Conservation (phyloP, 192 early-diverging fungal genomes). For the Coemansia sp. region DNA sequence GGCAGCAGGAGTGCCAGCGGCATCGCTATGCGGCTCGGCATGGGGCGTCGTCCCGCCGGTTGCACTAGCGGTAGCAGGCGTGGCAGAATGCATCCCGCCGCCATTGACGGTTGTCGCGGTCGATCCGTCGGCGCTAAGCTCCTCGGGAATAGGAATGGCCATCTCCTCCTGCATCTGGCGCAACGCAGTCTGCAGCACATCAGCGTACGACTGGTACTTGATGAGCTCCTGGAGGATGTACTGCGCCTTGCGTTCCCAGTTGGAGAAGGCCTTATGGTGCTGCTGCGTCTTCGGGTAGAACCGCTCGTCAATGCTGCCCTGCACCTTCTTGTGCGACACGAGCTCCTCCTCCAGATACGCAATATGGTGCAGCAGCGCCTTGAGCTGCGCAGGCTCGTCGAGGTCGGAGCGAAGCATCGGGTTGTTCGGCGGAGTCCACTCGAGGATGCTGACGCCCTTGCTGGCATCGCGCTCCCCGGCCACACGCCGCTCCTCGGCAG, state of each 20-base stretch:
- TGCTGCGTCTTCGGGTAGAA: slow-evolving; percentile 62
- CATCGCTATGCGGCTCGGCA: not conserved
- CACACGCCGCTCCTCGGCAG: slow-evolving; percentile 41
- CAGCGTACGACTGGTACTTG: slow-evolving; percentile 79
- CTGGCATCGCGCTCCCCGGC: slow-evolving; percentile 47
- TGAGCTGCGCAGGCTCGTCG: slow-evolving; percentile 60
- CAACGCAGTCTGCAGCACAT: slow-evolving; percentile 68
- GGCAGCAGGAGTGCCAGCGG: not conserved
- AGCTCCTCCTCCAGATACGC: slow-evolving; percentile 67
- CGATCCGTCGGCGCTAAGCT: slow-evolving; percentile 22
- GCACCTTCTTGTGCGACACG: slow-evolving; percentile 66
- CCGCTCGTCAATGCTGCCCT: slow-evolving; percentile 56
- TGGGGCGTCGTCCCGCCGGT: not conserved
- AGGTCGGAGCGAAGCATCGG: slow-evolving; percentile 56
- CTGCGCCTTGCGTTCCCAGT: slow-evolving; percentile 80
- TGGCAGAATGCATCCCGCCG: slow-evolving; percentile 4
- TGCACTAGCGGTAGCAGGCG: not conserved
- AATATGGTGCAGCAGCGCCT: slow-evolving; percentile 64
- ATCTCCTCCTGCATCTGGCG: slow-evolving; percentile 54
- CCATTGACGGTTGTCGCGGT: slow-evolving; percentile 12
- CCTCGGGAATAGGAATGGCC: slow-evolving; percentile 45
- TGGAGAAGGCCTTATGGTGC: slow-evolving; percentile 66
- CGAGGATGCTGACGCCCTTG: slow-evolving; percentile 39
- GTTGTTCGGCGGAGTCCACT: slow-evolving; percentile 56
- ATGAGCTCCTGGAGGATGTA: slow-evolving; percentile 80